Evolutionary conservation across 2,329 filamentous ascomycete genomes (phyloP), one percentile per base, ranked within the genome.

Genomic region (Myrmaecium sp.): DNA sequence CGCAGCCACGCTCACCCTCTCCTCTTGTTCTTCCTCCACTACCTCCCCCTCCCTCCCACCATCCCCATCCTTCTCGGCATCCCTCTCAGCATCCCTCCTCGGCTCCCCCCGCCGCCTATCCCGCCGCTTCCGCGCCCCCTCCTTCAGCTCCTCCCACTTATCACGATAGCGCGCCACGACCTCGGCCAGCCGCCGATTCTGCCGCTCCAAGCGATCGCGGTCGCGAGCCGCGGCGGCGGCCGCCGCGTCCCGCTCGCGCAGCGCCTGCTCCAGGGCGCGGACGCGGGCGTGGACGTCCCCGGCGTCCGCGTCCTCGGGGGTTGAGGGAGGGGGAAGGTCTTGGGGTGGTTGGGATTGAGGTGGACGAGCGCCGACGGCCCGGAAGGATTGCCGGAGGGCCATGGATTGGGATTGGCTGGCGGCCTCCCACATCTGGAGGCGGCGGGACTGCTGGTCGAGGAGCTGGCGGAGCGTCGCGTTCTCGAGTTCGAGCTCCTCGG

Each of bases 351-450:
- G 25, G 7, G 21, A 23, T 6, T 6, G 6, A 9, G 10, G 21
- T 21, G 39, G 33, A 18, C 47, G 38, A 7, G 32, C 59, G n/a
- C n/a, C n/a, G n/a, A n/a, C n/a, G n/a, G n/a, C n/a, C 54, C 36
- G 61, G 56, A 40, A 72, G 38, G 81, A 92, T 47, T 94, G 82
- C 9, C 84, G 80, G 17, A 95, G 65, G 3, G 82, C 81, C 53
- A 84, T 69, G 28, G 77, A 80, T 19, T 78, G 84, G 35, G 75
- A 82, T 52, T 95, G 89, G 0, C 83, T 82, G 40, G 81, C 84
- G 20, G 82, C 74, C 52, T 98, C 86, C 55, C 93, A 98, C 34
- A 83, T 77, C 41, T 89, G 79, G n/a, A 98, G 66, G 1, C 86
- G 71, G 40, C 77, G 80, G 34, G 78, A 80, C 18, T 94, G 66